phyloP scores from a whole-genome alignment of 208 protist genomes.

The Wallacemonas sp. region DNA sequence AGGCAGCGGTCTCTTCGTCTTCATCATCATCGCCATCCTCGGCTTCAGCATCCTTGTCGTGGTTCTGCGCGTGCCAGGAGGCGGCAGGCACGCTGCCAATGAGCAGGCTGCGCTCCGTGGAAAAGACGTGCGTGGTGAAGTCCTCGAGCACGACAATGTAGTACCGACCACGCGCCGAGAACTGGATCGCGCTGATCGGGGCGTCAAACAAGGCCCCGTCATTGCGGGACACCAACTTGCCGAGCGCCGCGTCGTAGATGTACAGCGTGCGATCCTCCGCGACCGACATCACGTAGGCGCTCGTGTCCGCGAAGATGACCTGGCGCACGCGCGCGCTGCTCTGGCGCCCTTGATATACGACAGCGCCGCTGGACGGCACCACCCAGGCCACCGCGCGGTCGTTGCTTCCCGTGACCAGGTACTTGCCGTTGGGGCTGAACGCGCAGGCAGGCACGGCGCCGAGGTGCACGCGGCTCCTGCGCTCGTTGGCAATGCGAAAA shows the following conservation, averaged over 20 bases:
- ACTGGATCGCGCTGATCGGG: slow-evolving; percentile 48
- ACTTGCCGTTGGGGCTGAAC: slow-evolving; percentile 45
- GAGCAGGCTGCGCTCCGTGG: slow-evolving; percentile 65
- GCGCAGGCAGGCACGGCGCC: slow-evolving; percentile 39
- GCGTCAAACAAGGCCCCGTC: slow-evolving; percentile 51
- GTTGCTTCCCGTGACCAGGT: slow-evolving; percentile 48
- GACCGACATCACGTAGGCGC: slow-evolving; percentile 65
- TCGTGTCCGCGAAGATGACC: slow-evolving; percentile 46
- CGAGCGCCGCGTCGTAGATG: slow-evolving; percentile 68
- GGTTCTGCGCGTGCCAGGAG: neutral
- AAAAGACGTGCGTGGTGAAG: slow-evolving; percentile 60
- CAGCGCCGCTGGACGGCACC: slow-evolving; percentile 31
- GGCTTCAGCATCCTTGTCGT: too few species aligned
- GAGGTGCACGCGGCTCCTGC: slow-evolving; percentile 37
- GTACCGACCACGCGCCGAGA: slow-evolving; percentile 77
- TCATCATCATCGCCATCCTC: slow-evolving; percentile 1
- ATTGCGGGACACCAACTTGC: slow-evolving; percentile 63
- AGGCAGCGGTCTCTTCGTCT: neutral
- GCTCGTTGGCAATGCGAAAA: slow-evolving; percentile 24
- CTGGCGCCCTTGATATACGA: slow-evolving; percentile 43
- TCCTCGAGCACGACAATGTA: slow-evolving; percentile 69
- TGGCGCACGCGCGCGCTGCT: slow-evolving; percentile 29
- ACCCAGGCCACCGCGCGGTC: slow-evolving; percentile 67
- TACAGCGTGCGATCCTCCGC: slow-evolving; percentile 66
- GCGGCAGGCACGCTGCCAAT: slow-evolving; percentile 36